Base-by-base conservation (phyloP, 768 basidiomycete genomes). In the Suillus hirtellus region DNA sequence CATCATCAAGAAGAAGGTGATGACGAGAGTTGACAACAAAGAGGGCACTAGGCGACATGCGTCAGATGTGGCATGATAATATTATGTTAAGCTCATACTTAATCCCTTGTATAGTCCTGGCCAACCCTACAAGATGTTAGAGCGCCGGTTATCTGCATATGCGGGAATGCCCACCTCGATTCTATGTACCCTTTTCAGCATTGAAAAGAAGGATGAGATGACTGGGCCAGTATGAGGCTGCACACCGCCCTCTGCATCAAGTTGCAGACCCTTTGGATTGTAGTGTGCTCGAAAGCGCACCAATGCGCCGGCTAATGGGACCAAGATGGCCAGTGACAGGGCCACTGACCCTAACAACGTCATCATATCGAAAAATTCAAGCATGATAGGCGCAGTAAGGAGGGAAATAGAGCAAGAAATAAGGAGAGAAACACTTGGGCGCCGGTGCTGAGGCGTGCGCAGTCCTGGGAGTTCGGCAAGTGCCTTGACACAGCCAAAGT, bases 211-310 rank as follows among this genome's bases (percentile, higher is more conserved):
- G 4, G 88, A 86, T 17, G 83, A 84, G 61, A 94, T 82, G n/a
- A 91, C 82, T 63, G 92, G 93, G 40, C 88, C 89, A 5, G 90
- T 88, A 68, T 92, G 86, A 0, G 90, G 85, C 73, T 87, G 82
- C n/a, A 85, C 88, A 54, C 82, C 86, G 38, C 89, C 91, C 70
- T 92, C 91, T 37, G 82, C 78, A 73, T 93, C 92, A 46, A 94
- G 81, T 60, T 89, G 90, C 46, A 95, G 85, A 42, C 89, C 90
- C 73, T 89, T 90, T 2, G 93, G 93, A 70, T 90, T 92, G 78
- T 90, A 94, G 71, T 94, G 92, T 37, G 90, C 90, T 75, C 93
- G 82, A 72, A 90, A 87, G 54, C 92, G 83, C 9, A 93, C 87
- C 11, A 93, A 79, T 14, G 88, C 80, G 4, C 91, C 92, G 9